Base-by-base conservation (phyloP, 2,329 filamentous ascomycete genomes). In the Metarhizium brunneum region DNA sequence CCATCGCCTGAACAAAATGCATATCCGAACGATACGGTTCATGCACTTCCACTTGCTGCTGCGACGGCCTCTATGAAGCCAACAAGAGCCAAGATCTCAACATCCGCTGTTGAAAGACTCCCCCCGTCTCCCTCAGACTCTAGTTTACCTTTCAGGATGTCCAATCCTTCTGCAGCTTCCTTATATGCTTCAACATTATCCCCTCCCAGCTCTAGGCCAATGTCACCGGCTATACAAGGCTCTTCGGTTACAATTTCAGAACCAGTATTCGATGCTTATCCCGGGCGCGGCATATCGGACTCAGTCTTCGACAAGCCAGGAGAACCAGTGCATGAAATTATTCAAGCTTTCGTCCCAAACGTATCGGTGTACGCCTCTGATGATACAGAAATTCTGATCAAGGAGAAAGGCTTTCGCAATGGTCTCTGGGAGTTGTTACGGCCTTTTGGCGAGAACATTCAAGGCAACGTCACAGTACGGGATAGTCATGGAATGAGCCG, bases 401-500 rank as follows among this genome's bases (percentile, higher is more conserved):
- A 78, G 57, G 85, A 87, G 60, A 99, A 99, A 72, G 95, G 95
- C 0, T 89, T 97, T 61, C 76, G 83, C 43, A 80, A 84, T 48
- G 92, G 92, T 0, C 77, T 99, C 51, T 86, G 91, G 76, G 88
- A 95, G 69, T 75, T 99, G 29, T 73, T 99, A 55, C 80, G 92
- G 52, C 92, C 94, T 0, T 99, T 95, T 73, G 94, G 94, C 35
- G 94, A 99, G 71, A 82, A 80, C 16, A 81, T 97, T 0, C 83
- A 87, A 52, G 94, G 94, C 35, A 95, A 94, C 66, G 87, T 99
- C 53, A 88, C 88, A 3, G 86, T 97, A 55, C 79, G 94, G 63
- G 94, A 99, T 71, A 96, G 92, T 66, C 85, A 89, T 62, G 92
- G 94, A 8, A 83, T 86, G 47, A 92, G 90, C 67, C 84, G 84